Base-by-base conservation (phyloP, 1,284 basidiomycete genomes). In the Apiotrichum domesticum region DNA sequence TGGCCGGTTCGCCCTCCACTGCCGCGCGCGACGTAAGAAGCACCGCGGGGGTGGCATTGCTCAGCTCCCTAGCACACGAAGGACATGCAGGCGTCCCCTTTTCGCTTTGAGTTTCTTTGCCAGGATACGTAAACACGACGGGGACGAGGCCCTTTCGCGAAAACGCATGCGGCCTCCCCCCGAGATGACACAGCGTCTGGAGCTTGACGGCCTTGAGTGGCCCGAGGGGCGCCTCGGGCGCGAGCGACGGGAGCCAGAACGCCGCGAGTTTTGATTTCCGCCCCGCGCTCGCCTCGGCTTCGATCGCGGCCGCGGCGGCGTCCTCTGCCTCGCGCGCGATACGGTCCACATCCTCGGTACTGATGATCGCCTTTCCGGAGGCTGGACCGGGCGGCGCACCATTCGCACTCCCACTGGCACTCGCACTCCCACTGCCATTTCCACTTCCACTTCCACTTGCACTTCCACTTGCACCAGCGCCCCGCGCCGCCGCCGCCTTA, bases 231-330 rank as follows among this genome's bases (percentile, higher is more conserved):
- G 83, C 84, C 0, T 85, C 85, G 34, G 93, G 92, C 0, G 92
- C 90, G 39, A 95, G 77, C 0, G 85, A 89, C 15, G 88, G 92
- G 46, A 96, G 80, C 93, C 93, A 97, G 72, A 95, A 98, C 65
- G 94, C 90, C 0, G 93, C 91, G 6, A 97, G 81, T 73, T 95
- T 95, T 56, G 84, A 82, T 58, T 87, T 87, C 52, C 94, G 78
- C 3, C 86, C 82, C 60, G 91, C 90, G 0, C 61, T 63, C 69
- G 91, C 88, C 73, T 97, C 93, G 33, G 80, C 81, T 70, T 92
- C 89, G 44, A 96, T 90, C 64, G 85, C 79, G 35, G 80, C 82
- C 50, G 92, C 76, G 0, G 93, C 93, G 15, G 84, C 85, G 53
- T 90, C 88, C 72, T 95, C 91, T 0, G 90, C 91, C 70, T 90